phyloP scores from a whole-genome alignment of 2,329 filamentous ascomycete genomes.

The Fusarium cicatricum region DNA sequence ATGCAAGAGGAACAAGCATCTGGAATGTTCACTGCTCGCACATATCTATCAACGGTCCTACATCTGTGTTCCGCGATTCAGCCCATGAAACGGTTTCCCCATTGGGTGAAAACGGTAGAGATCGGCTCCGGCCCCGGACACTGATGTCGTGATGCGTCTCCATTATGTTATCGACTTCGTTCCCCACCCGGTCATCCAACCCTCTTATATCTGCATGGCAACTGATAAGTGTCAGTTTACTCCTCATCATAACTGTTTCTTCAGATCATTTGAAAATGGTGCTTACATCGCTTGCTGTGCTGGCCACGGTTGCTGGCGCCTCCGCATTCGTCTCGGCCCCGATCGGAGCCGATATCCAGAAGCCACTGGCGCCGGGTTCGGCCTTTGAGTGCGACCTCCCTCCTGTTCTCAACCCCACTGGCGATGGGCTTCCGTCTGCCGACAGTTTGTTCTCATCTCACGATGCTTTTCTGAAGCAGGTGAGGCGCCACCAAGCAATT shows the following conservation, averaged over 20 bases:
- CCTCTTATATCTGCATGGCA: neutral
- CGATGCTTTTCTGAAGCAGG: slow-evolving; percentile 50
- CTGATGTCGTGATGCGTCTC: slow-evolving; percentile 25
- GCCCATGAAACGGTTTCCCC: neutral
- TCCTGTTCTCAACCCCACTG: slow-evolving; percentile 43
- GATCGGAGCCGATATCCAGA: slow-evolving; percentile 21
- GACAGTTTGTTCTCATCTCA: slow-evolving; percentile 45
- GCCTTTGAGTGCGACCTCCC: slow-evolving; percentile 47
- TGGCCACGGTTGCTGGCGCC: slow-evolving; percentile 23
- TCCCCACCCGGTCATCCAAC: slow-evolving; percentile 11
- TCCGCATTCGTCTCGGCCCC: slow-evolving; percentile 25
- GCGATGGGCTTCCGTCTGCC: slow-evolving; percentile 46
- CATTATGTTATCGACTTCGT: slow-evolving; percentile 7
- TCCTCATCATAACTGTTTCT: neutral
- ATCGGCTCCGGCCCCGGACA: slow-evolving; percentile 25
- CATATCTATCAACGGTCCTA: neutral
- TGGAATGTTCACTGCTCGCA: neutral
- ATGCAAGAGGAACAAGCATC: neutral
- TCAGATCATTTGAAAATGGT: slow-evolving; percentile 20
- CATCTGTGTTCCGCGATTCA: slow-evolving; percentile 1
- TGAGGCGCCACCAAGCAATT: slow-evolving; percentile 61
- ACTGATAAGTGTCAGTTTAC: neutral
- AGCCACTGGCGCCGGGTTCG: slow-evolving; percentile 22
- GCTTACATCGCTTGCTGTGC: slow-evolving; percentile 27
- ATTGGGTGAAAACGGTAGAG: neutral